These are phyloP conservation scores for Cladophialophora psammophila DNA, from an alignment of 2,329 filamentous ascomycete species.

Conservation along the genomic window DNA sequence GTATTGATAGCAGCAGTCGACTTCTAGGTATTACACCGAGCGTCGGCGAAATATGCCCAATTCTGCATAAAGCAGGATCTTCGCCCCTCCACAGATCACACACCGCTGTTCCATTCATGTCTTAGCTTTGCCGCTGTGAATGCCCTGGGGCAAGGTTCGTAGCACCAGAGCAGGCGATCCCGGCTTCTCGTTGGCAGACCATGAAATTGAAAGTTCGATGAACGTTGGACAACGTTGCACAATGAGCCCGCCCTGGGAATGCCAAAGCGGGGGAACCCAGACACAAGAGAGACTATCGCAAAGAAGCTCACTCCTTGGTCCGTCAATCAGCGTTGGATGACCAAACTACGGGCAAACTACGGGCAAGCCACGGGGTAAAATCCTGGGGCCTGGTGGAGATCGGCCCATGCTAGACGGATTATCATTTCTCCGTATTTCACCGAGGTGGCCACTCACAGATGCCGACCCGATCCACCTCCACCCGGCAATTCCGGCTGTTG, in stretches of 20 bases:
- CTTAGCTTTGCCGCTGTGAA: background rate
- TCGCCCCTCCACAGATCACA: background rate
- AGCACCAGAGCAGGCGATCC: background rate
- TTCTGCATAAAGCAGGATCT: background rate
- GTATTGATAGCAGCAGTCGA: background rate
- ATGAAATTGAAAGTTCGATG: background rate
- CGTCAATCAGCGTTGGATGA: background rate
- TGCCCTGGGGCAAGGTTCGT: background rate
- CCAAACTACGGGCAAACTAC: background rate
- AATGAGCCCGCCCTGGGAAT: background rate
- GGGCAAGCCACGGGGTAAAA: background rate
- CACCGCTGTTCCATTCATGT: background rate
- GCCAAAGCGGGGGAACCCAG: background rate
- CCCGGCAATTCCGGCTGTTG: background rate
- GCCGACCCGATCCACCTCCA: background rate
- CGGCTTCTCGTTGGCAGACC: background rate
- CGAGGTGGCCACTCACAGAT: background rate
- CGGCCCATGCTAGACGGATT: background rate
- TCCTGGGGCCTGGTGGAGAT: background rate
- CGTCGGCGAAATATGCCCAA: constrained; percentile 3
- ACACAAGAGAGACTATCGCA: background rate
- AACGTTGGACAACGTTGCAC: background rate
- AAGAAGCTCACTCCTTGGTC: background rate
- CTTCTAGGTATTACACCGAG: background rate
- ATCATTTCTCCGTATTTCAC: constrained; percentile 5